Percentiles rank a stretch among this genome's conserved stretches.
Conservation (phyloP, 2,329 filamentous ascomycete species). For the Curvularia lunata region DNA sequence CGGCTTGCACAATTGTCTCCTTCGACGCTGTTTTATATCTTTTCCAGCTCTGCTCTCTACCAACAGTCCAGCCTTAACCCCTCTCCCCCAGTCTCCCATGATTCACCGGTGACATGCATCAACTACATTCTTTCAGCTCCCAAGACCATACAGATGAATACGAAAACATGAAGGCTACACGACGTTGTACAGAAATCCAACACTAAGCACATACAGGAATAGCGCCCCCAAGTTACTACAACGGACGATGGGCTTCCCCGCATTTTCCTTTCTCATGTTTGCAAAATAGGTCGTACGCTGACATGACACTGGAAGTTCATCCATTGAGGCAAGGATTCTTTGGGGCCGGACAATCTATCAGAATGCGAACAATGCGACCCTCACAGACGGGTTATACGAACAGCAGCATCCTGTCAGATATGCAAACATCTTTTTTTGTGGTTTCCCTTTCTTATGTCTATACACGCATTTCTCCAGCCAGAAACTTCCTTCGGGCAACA, state of each 20-base stretch:
- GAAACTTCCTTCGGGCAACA: background rate
- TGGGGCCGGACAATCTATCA: background rate
- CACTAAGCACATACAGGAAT: background rate
- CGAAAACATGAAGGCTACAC: background rate
- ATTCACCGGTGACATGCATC: background rate
- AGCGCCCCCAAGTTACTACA: background rate
- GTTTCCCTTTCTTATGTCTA: background rate
- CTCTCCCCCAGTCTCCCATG: background rate
- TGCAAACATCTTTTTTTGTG: background rate
- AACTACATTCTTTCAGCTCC: background rate
- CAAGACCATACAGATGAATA: constrained; percentile 5
- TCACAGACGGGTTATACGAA: background rate
- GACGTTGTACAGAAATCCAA: background rate
- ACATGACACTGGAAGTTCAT: background rate
- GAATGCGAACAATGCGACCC: background rate
- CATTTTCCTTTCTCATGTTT: background rate
- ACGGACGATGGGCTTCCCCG: background rate
- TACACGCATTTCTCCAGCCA: background rate
- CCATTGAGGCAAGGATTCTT: background rate
- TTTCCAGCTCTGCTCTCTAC: background rate
- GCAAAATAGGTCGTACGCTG: background rate
- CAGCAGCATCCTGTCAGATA: background rate
- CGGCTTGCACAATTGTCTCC: background rate
- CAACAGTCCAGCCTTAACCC: background rate
- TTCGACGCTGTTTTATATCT: background rate